Percentiles rank a stretch among this genome's conserved stretches.
Conservation (phyloP, 805 yeast species). For the Saccharomycopsis oosterbeekiorum region DNA sequence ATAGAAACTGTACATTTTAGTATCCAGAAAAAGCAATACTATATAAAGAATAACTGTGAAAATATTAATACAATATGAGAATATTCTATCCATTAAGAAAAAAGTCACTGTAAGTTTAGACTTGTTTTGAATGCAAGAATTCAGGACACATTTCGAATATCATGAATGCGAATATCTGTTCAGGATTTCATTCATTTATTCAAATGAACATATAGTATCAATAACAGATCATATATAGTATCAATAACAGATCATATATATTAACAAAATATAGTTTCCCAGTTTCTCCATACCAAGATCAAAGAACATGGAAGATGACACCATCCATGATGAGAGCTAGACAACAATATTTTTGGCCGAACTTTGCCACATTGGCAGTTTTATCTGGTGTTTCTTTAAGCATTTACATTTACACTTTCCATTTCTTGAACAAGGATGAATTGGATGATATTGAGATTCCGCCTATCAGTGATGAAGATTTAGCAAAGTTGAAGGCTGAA, state of each 20-base stretch:
- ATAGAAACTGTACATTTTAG: background rate
- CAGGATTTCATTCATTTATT: background rate
- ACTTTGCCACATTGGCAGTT: conserved; percentile 50
- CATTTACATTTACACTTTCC: conserved; percentile 56
- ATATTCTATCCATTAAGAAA: background rate
- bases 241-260: too few species aligned
- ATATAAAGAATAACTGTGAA: background rate
- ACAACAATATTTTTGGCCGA: conserved; percentile 73
- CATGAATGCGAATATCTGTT: too few species aligned
- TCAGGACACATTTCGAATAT: too few species aligned
- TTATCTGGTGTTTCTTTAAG: conserved; percentile 58
- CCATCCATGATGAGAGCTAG: conserved; percentile 91
- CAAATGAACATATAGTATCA: background rate
- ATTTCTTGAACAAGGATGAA: conserved; percentile 63
- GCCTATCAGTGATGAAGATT: conserved; percentile 72
- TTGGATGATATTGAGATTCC: conserved; percentile 91
- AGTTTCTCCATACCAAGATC: conserved; percentile 44
- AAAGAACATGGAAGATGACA: conserved; percentile 73
- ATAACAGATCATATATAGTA: background rate
- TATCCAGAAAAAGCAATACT: background rate
- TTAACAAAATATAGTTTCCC: conserved; percentile 11
- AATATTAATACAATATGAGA: background rate
- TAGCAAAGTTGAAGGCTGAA: conserved; percentile 62
- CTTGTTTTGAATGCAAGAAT: too few species aligned
- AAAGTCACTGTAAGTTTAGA: background rate